Conservation (phyloP, 2,329 filamentous ascomycete species). For the Kalmusia sp. region DNA sequence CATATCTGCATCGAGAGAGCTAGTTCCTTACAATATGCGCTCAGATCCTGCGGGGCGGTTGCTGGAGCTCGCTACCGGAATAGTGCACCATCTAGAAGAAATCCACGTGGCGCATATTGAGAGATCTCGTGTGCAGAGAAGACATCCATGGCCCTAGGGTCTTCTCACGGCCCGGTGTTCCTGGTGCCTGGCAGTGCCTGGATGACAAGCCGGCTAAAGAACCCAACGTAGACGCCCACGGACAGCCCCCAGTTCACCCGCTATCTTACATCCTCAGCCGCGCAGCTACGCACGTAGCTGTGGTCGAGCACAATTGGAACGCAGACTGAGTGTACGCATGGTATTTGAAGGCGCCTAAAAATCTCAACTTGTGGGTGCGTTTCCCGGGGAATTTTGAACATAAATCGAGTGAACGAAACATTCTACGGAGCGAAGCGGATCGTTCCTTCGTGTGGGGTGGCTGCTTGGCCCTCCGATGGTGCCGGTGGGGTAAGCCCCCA, state of each 20-base stretch:
- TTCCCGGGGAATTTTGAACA: not conserved
- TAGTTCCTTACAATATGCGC: not conserved
- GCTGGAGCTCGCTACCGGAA: slow-evolving; percentile 10
- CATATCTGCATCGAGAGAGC: not conserved
- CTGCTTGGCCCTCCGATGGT: slow-evolving; percentile 1
- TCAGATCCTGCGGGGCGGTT: slow-evolving; percentile 5
- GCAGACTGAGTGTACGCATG: not conserved
- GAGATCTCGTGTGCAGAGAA: slow-evolving; percentile 1
- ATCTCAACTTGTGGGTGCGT: not conserved
- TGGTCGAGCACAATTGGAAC: not conserved
- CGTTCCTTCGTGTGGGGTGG: not conserved
- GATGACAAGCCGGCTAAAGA: slow-evolving; percentile 10
- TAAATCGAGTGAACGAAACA: not conserved
- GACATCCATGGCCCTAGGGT: not conserved
- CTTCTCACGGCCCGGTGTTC: slow-evolving; percentile 6
- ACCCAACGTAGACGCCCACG: not conserved
- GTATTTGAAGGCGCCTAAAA: not conserved
- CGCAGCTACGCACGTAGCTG: not conserved
- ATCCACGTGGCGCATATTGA: slow-evolving; percentile 6
- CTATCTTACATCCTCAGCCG: not conserved
- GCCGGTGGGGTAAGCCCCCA: not conserved
- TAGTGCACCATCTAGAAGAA: slow-evolving; percentile 2
- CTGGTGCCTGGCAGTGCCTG: slow-evolving; percentile 10
- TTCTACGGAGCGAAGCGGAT: not conserved
- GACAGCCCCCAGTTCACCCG: not conserved